These are phyloP conservation scores for Vaccinium darrowii DNA, from an alignment of 148 eudicot species.

Conservation along the genomic window DNA sequence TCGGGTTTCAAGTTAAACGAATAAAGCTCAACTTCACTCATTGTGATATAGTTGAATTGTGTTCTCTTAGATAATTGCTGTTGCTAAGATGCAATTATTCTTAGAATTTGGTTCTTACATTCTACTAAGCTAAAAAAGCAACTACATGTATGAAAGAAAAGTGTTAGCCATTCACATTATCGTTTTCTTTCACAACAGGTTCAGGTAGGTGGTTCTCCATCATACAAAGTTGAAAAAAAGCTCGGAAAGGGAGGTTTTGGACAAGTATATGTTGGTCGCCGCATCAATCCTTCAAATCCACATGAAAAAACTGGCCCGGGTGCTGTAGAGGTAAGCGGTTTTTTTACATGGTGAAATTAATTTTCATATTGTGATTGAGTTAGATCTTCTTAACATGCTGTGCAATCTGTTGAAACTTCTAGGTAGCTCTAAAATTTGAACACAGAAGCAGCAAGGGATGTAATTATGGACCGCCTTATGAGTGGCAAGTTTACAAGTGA, in stretches of 20 bases:
- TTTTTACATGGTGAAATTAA: not conserved
- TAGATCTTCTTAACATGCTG: not conserved
- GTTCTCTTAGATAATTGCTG: not conserved
- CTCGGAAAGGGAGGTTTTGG: constrained; percentile 95
- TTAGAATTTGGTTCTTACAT: not conserved
- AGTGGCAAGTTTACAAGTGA: constrained; percentile 95
- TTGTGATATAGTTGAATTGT: not conserved
- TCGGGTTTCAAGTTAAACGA: not conserved
- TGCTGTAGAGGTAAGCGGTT: constrained; percentile 66
- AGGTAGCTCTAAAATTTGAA: constrained; percentile 92
- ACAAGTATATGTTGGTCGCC: constrained; percentile 88
- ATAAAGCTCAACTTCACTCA: not conserved
- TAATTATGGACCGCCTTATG: constrained; percentile 89
- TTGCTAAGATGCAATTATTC: not conserved
- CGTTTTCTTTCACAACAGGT: constrained; percentile 41
- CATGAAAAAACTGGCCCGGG: constrained; percentile 62
- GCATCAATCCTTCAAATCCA: constrained; percentile 47
- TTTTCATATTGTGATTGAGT: not conserved
- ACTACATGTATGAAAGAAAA: not conserved
- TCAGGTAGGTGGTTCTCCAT: constrained; percentile 76
- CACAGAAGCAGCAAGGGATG: constrained; percentile 91
- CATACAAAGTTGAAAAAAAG: constrained; percentile 61
- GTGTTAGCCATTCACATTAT: not conserved
- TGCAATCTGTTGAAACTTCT: not conserved
- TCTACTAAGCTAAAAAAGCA: not conserved